These are phyloP conservation scores for Coemansia asiatica DNA, from an alignment of 192 early-diverging fungal species.

Conservation along the genomic window DNA sequence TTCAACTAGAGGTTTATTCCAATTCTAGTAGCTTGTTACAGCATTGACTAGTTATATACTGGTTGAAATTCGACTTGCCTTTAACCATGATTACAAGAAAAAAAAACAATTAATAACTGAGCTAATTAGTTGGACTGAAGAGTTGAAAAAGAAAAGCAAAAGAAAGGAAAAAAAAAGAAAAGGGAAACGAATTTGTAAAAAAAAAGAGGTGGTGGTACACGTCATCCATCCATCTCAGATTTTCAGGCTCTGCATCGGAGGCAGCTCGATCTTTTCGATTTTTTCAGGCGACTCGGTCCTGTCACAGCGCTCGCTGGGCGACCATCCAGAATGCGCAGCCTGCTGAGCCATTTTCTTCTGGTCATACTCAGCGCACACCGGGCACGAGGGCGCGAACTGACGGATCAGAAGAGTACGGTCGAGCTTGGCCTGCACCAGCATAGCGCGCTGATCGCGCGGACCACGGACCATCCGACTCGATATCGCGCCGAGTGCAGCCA, in stretches of 20 bases:
- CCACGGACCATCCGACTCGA: slow-evolving; percentile 14
- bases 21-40: too few relatives aligned
- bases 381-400: slow-evolving; percentile 28
- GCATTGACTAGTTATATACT: too few relatives aligned
- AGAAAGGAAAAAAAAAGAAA: not conserved
- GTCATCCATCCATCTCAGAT: slow-evolving; percentile 9
- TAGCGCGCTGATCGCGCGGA: slow-evolving; percentile 22
- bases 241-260: slow-evolving; percentile 31
- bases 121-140: not conserved
- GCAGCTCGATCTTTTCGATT: slow-evolving; percentile 14
- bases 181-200: not conserved
- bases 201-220: not conserved
- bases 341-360: slow-evolving; percentile 17
- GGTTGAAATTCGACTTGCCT: slow-evolving; percentile 24
- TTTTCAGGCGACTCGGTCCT: not conserved
- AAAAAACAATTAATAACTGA: not conserved
- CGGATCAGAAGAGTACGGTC: slow-evolving; percentile 41
- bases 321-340: slow-evolving; percentile 33
- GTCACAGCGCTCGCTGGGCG: slow-evolving; percentile 32
- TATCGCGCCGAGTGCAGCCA: not conserved
- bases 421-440: slow-evolving; percentile 40
- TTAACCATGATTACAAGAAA: slow-evolving; percentile 25
- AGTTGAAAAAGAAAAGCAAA: not conserved
- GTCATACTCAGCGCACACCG: slow-evolving; percentile 41
- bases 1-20: not conserved